phyloP scores from a whole-genome alignment of 2,329 filamentous ascomycete species.

The Neurospora sp. region DNA sequence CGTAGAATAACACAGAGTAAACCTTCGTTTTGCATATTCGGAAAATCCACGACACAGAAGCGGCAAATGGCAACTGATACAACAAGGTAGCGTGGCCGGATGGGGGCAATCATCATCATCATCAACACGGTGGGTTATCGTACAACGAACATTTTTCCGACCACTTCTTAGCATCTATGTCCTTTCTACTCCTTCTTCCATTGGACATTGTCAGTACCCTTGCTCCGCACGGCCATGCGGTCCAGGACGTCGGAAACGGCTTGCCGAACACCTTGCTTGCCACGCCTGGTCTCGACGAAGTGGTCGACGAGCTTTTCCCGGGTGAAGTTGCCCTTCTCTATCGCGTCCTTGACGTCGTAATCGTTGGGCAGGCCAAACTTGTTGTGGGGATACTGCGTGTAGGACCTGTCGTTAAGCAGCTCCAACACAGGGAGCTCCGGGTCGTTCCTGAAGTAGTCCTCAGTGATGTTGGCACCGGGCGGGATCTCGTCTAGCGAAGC shows the following conservation, averaged over 20 bases:
- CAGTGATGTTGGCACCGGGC: constrained; percentile 40
- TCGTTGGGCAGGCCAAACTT: constrained; percentile 66
- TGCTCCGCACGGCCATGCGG: constrained; percentile 39
- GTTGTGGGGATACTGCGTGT: constrained; percentile 61
- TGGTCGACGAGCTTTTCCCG: constrained; percentile 50
- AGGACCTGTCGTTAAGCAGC: constrained; percentile 55
- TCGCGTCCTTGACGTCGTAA: constrained; percentile 39
- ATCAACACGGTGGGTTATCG: not conserved
- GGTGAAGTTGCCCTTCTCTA: constrained; percentile 30
- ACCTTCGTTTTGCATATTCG: not conserved
- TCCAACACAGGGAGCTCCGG: constrained; percentile 37
- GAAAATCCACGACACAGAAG: not conserved
- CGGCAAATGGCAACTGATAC: not conserved
- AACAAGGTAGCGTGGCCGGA: not conserved
- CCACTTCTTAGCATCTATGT: not conserved
- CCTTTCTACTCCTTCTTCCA: not conserved
- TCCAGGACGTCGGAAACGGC: constrained; percentile 59
- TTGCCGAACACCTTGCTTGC: constrained; percentile 59
- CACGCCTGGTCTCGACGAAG: constrained; percentile 47
- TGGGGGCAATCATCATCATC: not conserved
- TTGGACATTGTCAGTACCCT: not conserved
- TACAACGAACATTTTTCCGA: not conserved
- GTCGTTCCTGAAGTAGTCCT: constrained; percentile 57
- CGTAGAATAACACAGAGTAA: not conserved
- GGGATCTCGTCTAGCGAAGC: constrained; percentile 59